Percentiles rank a stretch among this genome's conserved stretches.
phyloP scores from a whole-genome alignment of 2,329 filamentous ascomycete species.

The Microdochium bolleyi region DNA sequence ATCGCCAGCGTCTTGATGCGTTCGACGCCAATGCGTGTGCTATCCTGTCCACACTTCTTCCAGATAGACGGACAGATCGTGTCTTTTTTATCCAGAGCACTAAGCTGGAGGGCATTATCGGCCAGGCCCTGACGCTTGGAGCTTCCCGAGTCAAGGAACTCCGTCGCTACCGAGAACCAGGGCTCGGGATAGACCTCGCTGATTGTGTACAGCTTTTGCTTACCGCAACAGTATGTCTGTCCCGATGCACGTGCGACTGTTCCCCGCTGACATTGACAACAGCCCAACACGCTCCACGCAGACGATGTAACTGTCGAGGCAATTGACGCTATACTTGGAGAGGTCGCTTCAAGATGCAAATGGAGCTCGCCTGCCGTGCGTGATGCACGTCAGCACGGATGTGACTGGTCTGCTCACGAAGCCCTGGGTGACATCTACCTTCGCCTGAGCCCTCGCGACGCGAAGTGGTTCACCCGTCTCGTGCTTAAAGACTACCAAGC shows the following conservation, averaged over 20 bases:
- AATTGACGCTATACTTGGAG: conserved; percentile 58
- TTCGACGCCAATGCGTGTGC: conserved; percentile 50
- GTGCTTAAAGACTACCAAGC: conserved; percentile 71
- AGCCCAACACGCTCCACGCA: conserved; percentile 34
- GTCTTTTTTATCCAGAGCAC: conserved; percentile 63
- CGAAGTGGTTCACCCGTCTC: conserved; percentile 81
- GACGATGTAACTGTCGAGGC: conserved; percentile 59
- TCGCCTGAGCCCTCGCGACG: conserved; percentile 57
- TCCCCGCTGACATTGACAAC: conserved; percentile 10
- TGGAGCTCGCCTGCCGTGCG: conserved; percentile 63
- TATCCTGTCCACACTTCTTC: conserved; percentile 68
- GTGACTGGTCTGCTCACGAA: conserved; percentile 25
- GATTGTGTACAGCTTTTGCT: conserved; percentile 63
- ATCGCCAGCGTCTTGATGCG: conserved; percentile 50
- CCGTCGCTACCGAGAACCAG: conserved; percentile 50
- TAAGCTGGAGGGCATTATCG: conserved; percentile 59
- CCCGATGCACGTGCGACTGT: not conserved
- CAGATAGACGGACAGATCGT: conserved; percentile 67
- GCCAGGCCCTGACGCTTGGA: conserved; percentile 57
- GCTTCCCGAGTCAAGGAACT: conserved; percentile 53
- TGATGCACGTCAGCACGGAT: conserved; percentile 16
- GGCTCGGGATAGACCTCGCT: conserved; percentile 57
- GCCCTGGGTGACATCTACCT: conserved; percentile 49
- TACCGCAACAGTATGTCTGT: conserved; percentile 42
- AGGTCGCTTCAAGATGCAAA: conserved; percentile 57